Percentiles rank a stretch among this genome's conserved stretches.
These are phyloP conservation scores for Annulohypoxylon stygium DNA, from an alignment of 495 filamentous ascomycete genomes.

Conservation along the genomic window DNA sequence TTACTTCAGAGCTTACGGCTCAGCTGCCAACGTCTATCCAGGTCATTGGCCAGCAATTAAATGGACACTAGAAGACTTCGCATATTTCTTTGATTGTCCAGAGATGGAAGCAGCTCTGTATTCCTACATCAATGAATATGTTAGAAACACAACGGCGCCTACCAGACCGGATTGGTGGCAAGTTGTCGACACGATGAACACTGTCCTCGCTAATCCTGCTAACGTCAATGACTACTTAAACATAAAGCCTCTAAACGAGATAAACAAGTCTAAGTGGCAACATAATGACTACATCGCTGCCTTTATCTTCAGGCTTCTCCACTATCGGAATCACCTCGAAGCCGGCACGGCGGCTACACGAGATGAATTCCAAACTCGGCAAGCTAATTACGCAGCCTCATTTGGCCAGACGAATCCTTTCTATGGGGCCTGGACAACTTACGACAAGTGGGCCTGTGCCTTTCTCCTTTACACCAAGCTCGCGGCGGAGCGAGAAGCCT, in stretches of 20 bases:
- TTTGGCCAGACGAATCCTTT: constrained; percentile 18
- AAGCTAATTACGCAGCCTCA: constrained; percentile 6
- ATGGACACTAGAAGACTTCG: constrained; percentile 32
- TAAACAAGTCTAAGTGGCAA: neutral
- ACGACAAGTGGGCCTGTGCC: constrained; percentile 28
- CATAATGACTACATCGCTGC: neutral
- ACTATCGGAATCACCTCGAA: constrained; percentile 20
- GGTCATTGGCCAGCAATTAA: neutral
- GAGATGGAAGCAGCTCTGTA: neutral
- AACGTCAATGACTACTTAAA: neutral
- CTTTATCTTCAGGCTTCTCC: constrained; percentile 24
- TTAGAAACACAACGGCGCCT: neutral
- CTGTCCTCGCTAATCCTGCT: neutral
- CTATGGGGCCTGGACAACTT: constrained; percentile 13
- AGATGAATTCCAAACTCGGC: constrained; percentile 14
- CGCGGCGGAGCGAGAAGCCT: neutral
- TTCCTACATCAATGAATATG: neutral
- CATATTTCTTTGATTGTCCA: constrained; percentile 24
- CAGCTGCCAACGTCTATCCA: neutral
- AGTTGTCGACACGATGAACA: neutral
- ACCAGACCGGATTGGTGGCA: neutral
- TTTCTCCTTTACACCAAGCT: constrained; percentile 34
- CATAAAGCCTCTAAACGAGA: neutral
- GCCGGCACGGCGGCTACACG: neutral
- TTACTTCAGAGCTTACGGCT: constrained; percentile 22